These are phyloP conservation scores for Naganishia vaughanmartiniae DNA, from an alignment of 768 basidiomycete genomes.

Conservation along the genomic window DNA sequence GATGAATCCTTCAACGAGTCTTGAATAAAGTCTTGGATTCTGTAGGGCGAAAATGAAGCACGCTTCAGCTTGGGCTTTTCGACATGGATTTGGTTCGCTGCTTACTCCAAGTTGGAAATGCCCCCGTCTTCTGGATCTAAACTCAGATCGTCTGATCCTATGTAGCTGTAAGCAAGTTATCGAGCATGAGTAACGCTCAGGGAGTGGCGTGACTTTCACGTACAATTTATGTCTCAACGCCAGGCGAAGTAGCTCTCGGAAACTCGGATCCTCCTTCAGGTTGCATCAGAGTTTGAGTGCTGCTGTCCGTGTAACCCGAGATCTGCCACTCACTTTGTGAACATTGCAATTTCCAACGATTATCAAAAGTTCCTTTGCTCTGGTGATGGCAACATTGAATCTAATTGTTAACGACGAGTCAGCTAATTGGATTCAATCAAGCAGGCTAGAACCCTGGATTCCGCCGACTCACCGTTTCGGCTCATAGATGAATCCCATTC, in stretches of 20 bases:
- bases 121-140: slow-evolving; percentile 37
- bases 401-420: slow-evolving; percentile 24
- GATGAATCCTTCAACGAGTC: background rate
- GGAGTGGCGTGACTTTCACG: background rate
- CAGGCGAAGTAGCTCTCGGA: slow-evolving; percentile 49
- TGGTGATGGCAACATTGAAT: slow-evolving; percentile 54
- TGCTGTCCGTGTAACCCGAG: background rate
- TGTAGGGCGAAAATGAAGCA: background rate
- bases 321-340: slow-evolving; percentile 35
- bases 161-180: slow-evolving; percentile 26
- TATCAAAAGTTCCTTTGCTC: slow-evolving; percentile 52
- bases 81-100: background rate
- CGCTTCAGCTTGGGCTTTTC: slow-evolving; percentile 1
- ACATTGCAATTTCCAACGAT: slow-evolving; percentile 50
- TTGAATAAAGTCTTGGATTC: slow-evolving; percentile 9
- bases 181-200: background rate
- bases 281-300: background rate
- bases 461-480: slow-evolving; percentile 44
- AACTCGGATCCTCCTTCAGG: slow-evolving; percentile 46
- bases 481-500: slow-evolving; percentile 51
- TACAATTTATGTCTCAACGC: slow-evolving; percentile 42
- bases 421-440: background rate
- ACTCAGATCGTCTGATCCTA: slow-evolving; percentile 36
- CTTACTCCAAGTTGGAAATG: slow-evolving; percentile 43
- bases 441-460: background rate